Evolutionary conservation across 192 early-diverging fungal genomes (phyloP), one percentile per base, ranked within the genome.

Genomic region (Chytriomyces sp.): DNA sequence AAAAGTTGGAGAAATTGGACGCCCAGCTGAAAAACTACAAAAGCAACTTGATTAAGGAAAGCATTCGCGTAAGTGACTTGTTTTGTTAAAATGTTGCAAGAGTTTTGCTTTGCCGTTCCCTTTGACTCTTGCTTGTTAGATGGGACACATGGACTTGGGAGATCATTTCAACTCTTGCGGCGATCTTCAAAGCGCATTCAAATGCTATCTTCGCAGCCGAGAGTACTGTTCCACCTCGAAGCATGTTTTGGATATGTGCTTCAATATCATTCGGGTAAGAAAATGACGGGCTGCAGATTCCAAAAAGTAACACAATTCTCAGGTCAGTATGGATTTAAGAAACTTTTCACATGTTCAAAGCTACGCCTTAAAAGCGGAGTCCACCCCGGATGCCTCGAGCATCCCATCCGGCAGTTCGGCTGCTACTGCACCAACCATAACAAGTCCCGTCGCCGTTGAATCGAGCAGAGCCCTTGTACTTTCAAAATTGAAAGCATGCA

Each of bases 81-180:
- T 75, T 26, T 23, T 71, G 45, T 10, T 44, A n/a, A 35, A 20
- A 26, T 73, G 43, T 43, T 49, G 69, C 20, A 53, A 7, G 16
- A 23, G n/a, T 53, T n/a, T 47, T 16, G 10, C 10, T 50, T 69
- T 26, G 10, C 6, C 10, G 18, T 50, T 50, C n/a, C 20, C 10
- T 44, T 57, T 5, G 20, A 26, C 53, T 48, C 45, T 10, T 69
- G 7, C n/a, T 47, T 13, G 10, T 7, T 76, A 94, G 93, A 91
- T 94, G 90, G 92, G 89, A 26, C 86, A 92, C 73, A 91, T 87
- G 45, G 92, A 96, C 50, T 85, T 96, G 11, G 95, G 93, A 5
- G 92, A 94, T 64, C 92, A 93, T 64, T 90, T 87, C 76, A 93
- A 90, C 79, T 80, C 80, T 6, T 85, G 86, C 72, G 95, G 95